Percentiles rank a stretch among this genome's conserved stretches.
These are phyloP conservation scores for Capsella bursapastoris DNA, from an alignment of 345 rosid genomes.

Conservation along the genomic window DNA sequence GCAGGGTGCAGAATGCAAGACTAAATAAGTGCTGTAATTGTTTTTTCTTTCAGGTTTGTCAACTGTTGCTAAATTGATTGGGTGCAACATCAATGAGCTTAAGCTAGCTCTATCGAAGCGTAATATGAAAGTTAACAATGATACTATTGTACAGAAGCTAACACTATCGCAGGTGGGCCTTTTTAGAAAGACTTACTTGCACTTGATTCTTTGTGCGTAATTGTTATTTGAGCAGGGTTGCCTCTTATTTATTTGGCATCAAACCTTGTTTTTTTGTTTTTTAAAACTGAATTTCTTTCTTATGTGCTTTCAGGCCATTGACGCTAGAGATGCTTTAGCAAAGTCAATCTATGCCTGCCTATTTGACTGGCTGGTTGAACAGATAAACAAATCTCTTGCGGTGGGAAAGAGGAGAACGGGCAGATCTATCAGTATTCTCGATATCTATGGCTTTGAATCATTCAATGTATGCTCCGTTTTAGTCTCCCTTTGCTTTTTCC, in stretches of 20 bases:
- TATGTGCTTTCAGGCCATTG: constrained; percentile 66
- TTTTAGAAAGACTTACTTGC: constrained; percentile 50
- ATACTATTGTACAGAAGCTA: constrained; percentile 84
- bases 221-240: constrained; percentile 68
- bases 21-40: constrained; percentile 17
- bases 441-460: constrained; percentile 98
- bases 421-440: constrained; percentile 98
- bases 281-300: not conserved
- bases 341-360: constrained; percentile 89
- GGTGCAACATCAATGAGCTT: constrained; percentile 68
- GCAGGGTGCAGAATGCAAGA: constrained; percentile 22
- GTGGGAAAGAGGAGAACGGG: constrained; percentile 92
- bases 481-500: not conserved
- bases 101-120: constrained; percentile 83
- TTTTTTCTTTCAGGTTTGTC: constrained; percentile 57
- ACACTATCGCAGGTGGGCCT: constrained; percentile 75
- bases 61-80: constrained; percentile 78
- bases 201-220: constrained; percentile 55
- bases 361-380: constrained; percentile 94
- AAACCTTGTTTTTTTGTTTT: not conserved
- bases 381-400: constrained; percentile 88
- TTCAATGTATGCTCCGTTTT: constrained; percentile 62
- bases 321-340: constrained; percentile 91
- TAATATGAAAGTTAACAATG: constrained; percentile 91
- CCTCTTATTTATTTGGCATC: constrained; percentile 9